These are phyloP conservation scores for Solanum corneliomulleri DNA, from an alignment of 257 asterid genomes.

Conservation along the genomic window DNA sequence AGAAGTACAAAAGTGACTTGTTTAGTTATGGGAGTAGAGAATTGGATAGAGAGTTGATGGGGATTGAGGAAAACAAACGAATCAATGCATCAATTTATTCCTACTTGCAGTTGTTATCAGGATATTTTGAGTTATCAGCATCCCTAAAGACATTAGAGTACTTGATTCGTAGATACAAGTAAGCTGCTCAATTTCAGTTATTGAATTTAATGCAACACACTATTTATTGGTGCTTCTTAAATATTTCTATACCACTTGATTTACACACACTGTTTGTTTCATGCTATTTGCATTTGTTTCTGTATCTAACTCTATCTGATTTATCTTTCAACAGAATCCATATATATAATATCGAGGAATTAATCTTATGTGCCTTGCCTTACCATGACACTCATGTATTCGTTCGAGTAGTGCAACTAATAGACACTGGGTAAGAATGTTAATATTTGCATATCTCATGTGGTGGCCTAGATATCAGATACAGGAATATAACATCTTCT, in stretches of 20 bases:
- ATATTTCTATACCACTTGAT: neutral
- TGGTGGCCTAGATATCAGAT: neutral
- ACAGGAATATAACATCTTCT: neutral
- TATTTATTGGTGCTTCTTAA: neutral
- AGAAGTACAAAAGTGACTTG: slow-evolving; percentile 52
- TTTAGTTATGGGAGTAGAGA: slow-evolving; percentile 66
- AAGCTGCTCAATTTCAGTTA: neutral
- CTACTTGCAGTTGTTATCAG: slow-evolving; percentile 60
- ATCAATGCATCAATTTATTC: slow-evolving; percentile 49
- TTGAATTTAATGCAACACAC: neutral
- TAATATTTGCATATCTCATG: neutral
- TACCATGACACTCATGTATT: slow-evolving; percentile 82
- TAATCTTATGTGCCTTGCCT: slow-evolving; percentile 77
- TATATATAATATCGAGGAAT: slow-evolving; percentile 55
- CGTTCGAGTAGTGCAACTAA: slow-evolving; percentile 64
- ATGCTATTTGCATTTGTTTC: neutral
- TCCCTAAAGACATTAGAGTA: slow-evolving; percentile 73
- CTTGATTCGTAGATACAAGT: slow-evolving; percentile 87
- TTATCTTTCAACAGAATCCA: slow-evolving; percentile 45
- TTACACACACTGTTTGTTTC: neutral
- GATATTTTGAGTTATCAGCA: slow-evolving; percentile 44
- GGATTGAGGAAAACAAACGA: slow-evolving; percentile 48
- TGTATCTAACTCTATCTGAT: neutral
- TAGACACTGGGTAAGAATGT: slow-evolving; percentile 49
- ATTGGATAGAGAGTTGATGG: slow-evolving; percentile 64